These are phyloP conservation scores for Phytophthora quininea DNA, from an alignment of 352 stramenopile species.

Conservation along the genomic window DNA sequence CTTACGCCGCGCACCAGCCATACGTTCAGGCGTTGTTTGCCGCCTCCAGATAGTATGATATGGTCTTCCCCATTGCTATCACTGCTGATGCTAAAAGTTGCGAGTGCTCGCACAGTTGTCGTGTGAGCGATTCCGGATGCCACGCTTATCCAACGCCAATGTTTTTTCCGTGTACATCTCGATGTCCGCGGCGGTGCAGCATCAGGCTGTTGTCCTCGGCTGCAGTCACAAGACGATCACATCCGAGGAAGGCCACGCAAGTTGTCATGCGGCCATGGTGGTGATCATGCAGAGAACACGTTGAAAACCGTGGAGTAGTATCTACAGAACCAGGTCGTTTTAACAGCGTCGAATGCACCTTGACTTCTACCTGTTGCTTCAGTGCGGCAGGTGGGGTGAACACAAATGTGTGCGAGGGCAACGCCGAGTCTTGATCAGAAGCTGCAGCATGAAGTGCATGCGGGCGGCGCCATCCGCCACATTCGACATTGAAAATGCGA, in stretches of 20 bases:
- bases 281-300: slow-evolving; percentile 64
- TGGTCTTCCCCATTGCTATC: slow-evolving; percentile 30
- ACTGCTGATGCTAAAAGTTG: slow-evolving; percentile 41
- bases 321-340: not conserved
- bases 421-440: slow-evolving; percentile 19
- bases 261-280: slow-evolving; percentile 82
- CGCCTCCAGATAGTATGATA: slow-evolving; percentile 73
- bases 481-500: slow-evolving; percentile 78
- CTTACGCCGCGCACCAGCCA: slow-evolving; percentile 56
- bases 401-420: slow-evolving; percentile 66
- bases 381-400: slow-evolving; percentile 65
- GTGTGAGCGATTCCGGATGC: slow-evolving; percentile 74
- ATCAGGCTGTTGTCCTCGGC: slow-evolving; percentile 87
- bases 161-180: slow-evolving; percentile 5
- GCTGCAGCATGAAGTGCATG: slow-evolving; percentile 54
- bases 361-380: slow-evolving; percentile 59
- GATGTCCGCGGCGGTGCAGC: slow-evolving; percentile 47
- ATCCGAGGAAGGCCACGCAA: slow-evolving; percentile 55
- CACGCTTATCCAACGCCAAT: slow-evolving; percentile 47
- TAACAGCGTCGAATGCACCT: slow-evolving; percentile 68
- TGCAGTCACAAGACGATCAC: slow-evolving; percentile 62
- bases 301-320: slow-evolving; percentile 21
- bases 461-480: slow-evolving; percentile 82
- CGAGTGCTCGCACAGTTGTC: slow-evolving; percentile 80
- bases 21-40: slow-evolving; percentile 83